These are phyloP conservation scores for Digitaria exilis DNA, from an alignment of 202 grass and related monocot species.

Conservation along the genomic window DNA sequence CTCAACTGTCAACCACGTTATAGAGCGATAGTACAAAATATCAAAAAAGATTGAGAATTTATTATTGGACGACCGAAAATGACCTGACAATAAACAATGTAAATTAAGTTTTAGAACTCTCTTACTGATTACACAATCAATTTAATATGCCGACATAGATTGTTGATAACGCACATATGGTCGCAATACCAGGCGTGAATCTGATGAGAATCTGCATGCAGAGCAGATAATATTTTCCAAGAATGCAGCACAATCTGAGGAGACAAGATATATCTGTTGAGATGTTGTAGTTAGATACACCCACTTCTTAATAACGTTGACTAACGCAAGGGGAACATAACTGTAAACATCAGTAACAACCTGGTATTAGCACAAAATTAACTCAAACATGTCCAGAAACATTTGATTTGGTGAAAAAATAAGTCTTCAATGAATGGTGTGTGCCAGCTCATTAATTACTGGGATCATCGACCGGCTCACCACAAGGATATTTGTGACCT, in stretches of 20 bases:
- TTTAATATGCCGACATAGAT: background rate
- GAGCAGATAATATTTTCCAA: background rate
- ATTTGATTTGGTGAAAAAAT: background rate
- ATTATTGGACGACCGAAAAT: background rate
- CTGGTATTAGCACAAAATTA: background rate
- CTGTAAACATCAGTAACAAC: background rate
- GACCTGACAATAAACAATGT: background rate
- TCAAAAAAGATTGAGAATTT: background rate
- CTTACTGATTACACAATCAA: background rate
- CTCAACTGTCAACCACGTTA: background rate
- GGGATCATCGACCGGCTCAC: background rate
- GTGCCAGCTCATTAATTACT: background rate
- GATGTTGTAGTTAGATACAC: background rate
- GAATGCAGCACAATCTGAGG: background rate
- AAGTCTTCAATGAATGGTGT: background rate
- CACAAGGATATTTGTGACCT: conserved; percentile 9
- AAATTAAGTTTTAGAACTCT: background rate
- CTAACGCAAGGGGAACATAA: background rate
- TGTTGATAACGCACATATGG: background rate
- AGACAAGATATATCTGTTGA: background rate
- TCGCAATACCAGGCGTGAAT: background rate
- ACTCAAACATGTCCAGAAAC: conserved; percentile 4
- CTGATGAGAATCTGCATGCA: background rate
- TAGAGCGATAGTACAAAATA: background rate
- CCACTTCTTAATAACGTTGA: background rate